A percentile compares a stretch with the other conserved stretches of the same genome.
Evolutionary conservation across 2,329 filamentous ascomycete species (phyloP).

Genomic region (Diaporthe citrichinensis): DNA sequence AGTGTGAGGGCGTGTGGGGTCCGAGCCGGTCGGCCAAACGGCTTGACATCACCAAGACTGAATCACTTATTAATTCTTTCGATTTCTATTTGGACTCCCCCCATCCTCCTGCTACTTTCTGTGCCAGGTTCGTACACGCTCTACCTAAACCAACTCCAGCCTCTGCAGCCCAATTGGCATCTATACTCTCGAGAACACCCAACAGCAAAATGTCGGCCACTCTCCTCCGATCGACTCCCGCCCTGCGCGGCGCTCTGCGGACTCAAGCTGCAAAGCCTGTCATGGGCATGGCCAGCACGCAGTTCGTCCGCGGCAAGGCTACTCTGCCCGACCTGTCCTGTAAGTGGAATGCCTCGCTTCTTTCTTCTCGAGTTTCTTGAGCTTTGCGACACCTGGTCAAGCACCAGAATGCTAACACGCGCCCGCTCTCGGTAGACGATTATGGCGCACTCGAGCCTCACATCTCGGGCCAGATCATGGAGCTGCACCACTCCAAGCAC

Average conservation of each 20-base stretch:
- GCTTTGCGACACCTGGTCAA: neutral
- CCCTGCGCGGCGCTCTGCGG: slow-evolving; percentile 79
- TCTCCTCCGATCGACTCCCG: slow-evolving; percentile 79
- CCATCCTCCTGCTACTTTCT: neutral
- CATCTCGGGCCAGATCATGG: slow-evolving; percentile 85
- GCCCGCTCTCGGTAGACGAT: slow-evolving; percentile 76
- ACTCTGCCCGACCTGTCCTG: slow-evolving; percentile 89
- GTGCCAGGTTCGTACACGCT: slow-evolving; percentile 34
- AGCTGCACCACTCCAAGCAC: slow-evolving; percentile 84
- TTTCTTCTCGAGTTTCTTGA: neutral
- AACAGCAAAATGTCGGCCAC: slow-evolving; percentile 79
- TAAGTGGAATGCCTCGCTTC: slow-evolving; percentile 50
- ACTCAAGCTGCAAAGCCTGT: slow-evolving; percentile 73
- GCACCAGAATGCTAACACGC: slow-evolving; percentile 14
- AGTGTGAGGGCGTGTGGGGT: slow-evolving; percentile 14
- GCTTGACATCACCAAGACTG: slow-evolving; percentile 36
- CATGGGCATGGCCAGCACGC: slow-evolving; percentile 78
- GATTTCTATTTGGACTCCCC: neutral
- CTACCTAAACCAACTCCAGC: slow-evolving; percentile 11
- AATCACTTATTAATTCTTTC: slow-evolving; percentile 18
- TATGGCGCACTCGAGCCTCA: slow-evolving; percentile 93
- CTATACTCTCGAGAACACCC: slow-evolving; percentile 18
- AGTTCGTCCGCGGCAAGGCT: slow-evolving; percentile 88
- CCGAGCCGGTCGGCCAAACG: slow-evolving; percentile 29
- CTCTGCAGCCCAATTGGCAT: neutral